Conservation (phyloP, 139 green algal species). For the Chlorella sp. region DNA sequence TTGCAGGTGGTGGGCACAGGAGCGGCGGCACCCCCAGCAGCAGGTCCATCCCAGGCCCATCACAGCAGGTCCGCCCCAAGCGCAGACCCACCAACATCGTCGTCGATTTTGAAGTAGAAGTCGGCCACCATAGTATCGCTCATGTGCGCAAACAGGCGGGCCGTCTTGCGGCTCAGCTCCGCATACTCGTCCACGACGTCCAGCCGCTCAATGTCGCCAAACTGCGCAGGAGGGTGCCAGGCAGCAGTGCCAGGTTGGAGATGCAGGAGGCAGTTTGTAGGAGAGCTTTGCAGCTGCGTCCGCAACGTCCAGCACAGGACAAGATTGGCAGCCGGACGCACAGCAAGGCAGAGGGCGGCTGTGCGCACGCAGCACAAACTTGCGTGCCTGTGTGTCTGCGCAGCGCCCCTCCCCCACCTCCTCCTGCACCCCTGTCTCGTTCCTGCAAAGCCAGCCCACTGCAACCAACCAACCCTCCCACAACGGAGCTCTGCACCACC, state of each 20-base stretch:
- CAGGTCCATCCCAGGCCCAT: neutral
- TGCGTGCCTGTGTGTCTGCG: neutral
- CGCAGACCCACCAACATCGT: constrained; percentile 52
- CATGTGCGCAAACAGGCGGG: constrained; percentile 57
- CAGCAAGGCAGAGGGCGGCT: too few relatives aligned
- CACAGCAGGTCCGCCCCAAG: neutral
- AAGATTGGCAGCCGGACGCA: neutral
- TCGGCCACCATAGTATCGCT: constrained; percentile 55
- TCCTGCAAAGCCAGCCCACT: neutral
- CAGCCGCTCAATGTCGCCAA: constrained; percentile 30
- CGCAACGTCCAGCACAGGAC: neutral
- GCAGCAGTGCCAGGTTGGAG: too few relatives aligned
- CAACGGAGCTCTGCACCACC: neutral
- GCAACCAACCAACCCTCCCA: neutral
- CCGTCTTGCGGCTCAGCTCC: constrained; percentile 66
- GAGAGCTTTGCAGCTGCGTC: neutral
- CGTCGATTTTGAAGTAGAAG: constrained; percentile 80
- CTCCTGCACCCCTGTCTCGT: neutral
- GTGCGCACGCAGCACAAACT: too few relatives aligned
- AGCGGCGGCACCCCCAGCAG: neutral
- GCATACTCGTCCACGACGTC: constrained; percentile 26
- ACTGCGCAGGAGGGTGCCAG: constrained; percentile 4
- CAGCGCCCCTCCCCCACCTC: neutral
- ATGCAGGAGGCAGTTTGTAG: neutral
- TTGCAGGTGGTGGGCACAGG: neutral